A percentile compares a stretch with the other conserved stretches of the same genome.
Evolutionary conservation across 441 rosid genomes (phyloP).

Genomic region (Bruguiera hainesii): DNA sequence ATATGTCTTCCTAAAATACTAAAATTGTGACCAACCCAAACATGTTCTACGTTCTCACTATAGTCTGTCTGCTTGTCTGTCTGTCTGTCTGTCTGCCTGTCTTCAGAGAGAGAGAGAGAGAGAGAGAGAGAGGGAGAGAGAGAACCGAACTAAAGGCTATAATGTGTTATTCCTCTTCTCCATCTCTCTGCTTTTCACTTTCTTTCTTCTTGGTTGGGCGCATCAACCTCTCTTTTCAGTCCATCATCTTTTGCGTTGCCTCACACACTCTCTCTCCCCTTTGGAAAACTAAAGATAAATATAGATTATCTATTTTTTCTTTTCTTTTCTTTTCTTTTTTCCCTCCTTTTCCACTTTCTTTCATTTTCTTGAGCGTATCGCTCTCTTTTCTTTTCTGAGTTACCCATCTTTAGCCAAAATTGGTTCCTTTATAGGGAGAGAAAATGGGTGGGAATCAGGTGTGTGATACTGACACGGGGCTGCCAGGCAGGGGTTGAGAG

Average conservation of each 20-base stretch:
- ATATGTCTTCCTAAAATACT: neutral
- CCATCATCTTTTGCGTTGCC: neutral
- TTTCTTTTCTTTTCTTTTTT: neutral
- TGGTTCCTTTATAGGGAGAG: neutral
- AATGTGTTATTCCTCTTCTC: neutral
- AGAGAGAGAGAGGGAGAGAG: constrained; percentile 2
- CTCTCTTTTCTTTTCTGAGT: constrained; percentile 1
- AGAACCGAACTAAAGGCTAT: constrained; percentile 1
- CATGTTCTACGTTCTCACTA: too few relatives aligned
- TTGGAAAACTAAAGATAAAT: neutral
- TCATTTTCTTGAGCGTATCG: neutral
- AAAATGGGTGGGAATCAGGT: constrained; percentile 29
- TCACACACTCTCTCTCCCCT: neutral
- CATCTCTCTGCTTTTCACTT: neutral
- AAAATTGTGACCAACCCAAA: too few relatives aligned
- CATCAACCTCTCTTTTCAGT: neutral
- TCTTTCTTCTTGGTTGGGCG: neutral
- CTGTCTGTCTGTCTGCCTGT: too few relatives aligned
- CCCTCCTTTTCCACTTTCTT: neutral
- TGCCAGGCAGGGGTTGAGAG: constrained; percentile 26
- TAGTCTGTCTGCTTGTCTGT: too few relatives aligned
- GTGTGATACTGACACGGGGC: constrained; percentile 32
- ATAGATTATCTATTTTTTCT: neutral
- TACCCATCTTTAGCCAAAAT: constrained; percentile 8
- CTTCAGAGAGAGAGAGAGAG: neutral